Evolutionary conservation across 2,329 filamentous ascomycete species (phyloP), one percentile per base, ranked within the genome.

Genomic region (Exophiala xenobiotica): DNA sequence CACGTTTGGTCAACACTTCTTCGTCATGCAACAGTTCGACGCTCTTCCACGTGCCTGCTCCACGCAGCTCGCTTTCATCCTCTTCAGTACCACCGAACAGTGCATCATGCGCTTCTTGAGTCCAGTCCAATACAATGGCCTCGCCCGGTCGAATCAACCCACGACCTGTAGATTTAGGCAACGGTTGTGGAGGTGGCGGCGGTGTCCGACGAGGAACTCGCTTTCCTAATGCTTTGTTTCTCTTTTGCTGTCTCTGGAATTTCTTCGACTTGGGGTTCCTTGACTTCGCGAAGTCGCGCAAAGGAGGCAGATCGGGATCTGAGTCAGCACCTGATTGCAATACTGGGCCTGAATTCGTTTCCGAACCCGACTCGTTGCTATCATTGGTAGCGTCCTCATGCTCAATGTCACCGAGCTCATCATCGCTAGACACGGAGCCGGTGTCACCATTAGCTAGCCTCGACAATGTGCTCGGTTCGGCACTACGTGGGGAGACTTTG

Each of bases 61-160:
- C 88, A 27, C 82, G 79, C 24, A 78, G 65, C 7, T 79, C 74
- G 35, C 78, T 70, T 5, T 72, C 67, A 3, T 74, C 67, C 8
- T 72, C 65, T 4, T 64, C 61, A 26, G 63, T 60, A 22, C 65
- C 70, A 39, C 63, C 65, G 64, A 96, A 97, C 18, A 96, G 75
- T 12, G 75, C 74, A 14, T 92, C 83, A 66, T 82, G 87, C 4
- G 83, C 84, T 6, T 85, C 77, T 6, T 82, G 74, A 37, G 76
- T 81, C 91, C 92, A 99, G 62, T 97, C 91, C 8, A 96, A 80
- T 4, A 97, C 76, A 41, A 99, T 83, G 19, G 82, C 88, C 68
- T 99, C 93, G 44, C 88, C 86, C 20, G 92, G 79, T 27, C 87
- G 82, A 59, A 97, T 79, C 33, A 95, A 73, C 7, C 45, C 49